Base-by-base conservation (phyloP, 495 filamentous ascomycete species). In the Hypomontagnella monticulosa region DNA sequence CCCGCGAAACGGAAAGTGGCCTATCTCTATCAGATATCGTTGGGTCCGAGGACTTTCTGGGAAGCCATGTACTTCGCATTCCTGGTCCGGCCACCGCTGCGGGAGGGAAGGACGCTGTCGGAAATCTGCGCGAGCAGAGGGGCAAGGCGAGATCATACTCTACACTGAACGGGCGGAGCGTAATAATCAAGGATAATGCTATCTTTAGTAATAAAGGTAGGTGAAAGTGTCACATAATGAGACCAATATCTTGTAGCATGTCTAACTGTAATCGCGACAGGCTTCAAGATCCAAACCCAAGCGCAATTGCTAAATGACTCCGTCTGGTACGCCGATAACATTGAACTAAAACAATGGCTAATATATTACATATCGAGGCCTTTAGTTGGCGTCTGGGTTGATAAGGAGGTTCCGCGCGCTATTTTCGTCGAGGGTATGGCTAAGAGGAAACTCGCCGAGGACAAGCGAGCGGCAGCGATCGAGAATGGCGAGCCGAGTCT, bases 281-380 rank as follows among this genome's bases (percentile, higher is more conserved):
- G 95, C 19, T 98, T 97, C 85, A 96, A 92, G 76, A 88, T 87
- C 16, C 82, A 97, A 53, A 91, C 91, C 52, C 96, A 98, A 72
- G 91, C 93, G 19, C 96, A 95, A 76, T 80, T 99, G 16, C 78
- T 98, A 38, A 86, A 88, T 60, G 96, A 98, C 73, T 83, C 83
- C 37, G 79, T 97, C n/a, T 97, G 91, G 83, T 93, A 95, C 73
- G 87, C 91, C 32, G 89, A 97, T 63, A 87, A 80, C 15, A 81
- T 89, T 55, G 93, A 97, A 37, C 88, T 91, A 16, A 87, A 91
- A 46, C 88, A 91, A 85, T 99, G 96, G 90, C 86, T 99, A 34
- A 86, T 99, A 52, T 98, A 99, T 82, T 98, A 93, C 75, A 96
- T 99, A 53, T 96, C 93, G 12, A 87, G 87, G 34, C 96, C 96